phyloP scores from a whole-genome alignment of 179 eudicot species.

The Beta corolliflora region DNA sequence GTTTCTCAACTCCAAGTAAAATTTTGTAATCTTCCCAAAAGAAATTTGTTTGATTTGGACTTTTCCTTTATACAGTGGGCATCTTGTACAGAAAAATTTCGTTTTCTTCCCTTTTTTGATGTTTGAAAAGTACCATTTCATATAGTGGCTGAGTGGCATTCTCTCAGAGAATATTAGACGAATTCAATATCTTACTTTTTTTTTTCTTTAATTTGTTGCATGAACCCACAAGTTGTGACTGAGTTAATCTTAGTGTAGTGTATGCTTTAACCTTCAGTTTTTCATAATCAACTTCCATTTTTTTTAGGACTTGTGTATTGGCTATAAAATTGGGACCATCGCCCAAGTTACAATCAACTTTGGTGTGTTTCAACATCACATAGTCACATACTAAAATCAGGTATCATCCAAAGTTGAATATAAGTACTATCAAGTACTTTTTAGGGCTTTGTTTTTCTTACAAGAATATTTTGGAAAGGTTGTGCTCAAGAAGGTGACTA shows the following conservation, averaged over 20 bases:
- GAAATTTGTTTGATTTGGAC: constrained; percentile 2
- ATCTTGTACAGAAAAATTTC: background rate
- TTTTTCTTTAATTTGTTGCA: background rate
- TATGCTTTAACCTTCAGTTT: background rate
- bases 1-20: background rate
- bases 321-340: constrained; percentile 4
- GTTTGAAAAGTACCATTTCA: constrained; percentile 6
- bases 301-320: background rate
- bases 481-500: background rate
- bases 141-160: background rate
- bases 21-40: background rate
- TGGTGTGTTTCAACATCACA: constrained; percentile 8
- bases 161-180: background rate
- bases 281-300: background rate
- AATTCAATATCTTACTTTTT: background rate
- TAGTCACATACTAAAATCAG: constrained; percentile 7
- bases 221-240: constrained; percentile 3
- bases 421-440: background rate
- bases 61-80: background rate
- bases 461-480: no score
- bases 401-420: background rate
- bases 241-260: background rate
- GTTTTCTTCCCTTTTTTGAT: background rate
- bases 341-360: background rate
- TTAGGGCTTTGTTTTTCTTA: background rate